Evolutionary conservation across 331 rosid species (phyloP).

Genomic region (Malus hybrid): DNA sequence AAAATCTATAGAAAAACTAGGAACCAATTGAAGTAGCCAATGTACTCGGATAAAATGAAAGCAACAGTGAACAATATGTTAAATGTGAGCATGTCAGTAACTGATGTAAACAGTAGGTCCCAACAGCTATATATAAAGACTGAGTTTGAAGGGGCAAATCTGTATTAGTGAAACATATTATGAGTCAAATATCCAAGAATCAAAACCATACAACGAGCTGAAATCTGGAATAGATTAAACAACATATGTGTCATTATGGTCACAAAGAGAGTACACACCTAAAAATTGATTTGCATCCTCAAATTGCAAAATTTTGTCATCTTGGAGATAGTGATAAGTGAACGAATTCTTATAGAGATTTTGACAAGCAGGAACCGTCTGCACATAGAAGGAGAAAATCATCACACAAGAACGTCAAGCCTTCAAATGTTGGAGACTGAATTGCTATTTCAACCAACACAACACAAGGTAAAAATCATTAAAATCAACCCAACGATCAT

Average conservation of each 20-base stretch:
- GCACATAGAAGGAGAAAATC: constrained; percentile 19
- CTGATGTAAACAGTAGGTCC: not conserved
- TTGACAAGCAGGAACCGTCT: constrained; percentile 98
- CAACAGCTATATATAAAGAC: not conserved
- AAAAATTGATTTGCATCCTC: constrained; percentile 84
- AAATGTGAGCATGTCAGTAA: not conserved
- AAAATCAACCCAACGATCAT: not conserved
- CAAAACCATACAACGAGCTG: not conserved
- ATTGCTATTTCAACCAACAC: not conserved
- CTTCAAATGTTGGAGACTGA: not conserved
- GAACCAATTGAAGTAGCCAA: not conserved
- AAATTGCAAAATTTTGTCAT: constrained; percentile 72
- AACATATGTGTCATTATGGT: constrained; percentile 8
- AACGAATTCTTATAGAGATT: constrained; percentile 97
- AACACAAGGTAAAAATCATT: not conserved
- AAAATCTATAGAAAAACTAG: not conserved
- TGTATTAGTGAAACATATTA: not conserved
- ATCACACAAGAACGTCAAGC: not conserved
- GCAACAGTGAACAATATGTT: not conserved
- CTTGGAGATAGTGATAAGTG: constrained; percentile 86
- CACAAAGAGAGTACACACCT: constrained; percentile 43
- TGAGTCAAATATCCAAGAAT: not conserved
- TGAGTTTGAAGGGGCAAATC: not conserved
- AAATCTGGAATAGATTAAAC: constrained; percentile 9
- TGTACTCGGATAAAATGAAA: not conserved